Base-by-base conservation (phyloP, 257 asterid species). In the Thymus quinquecostatus region DNA sequence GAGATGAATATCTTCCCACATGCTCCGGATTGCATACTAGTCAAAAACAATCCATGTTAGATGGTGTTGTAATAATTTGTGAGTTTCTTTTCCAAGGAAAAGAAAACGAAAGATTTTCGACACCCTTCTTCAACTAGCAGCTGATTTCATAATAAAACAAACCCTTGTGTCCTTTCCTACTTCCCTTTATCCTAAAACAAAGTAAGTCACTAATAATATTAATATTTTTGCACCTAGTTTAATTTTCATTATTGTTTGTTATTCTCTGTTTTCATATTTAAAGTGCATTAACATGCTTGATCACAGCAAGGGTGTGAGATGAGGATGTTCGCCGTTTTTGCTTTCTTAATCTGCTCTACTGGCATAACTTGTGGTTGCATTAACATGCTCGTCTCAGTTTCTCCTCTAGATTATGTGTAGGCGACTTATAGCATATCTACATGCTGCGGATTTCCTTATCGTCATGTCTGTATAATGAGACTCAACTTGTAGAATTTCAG, bases 1-100 rank as follows among this genome's bases (percentile, higher is more conserved):
- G 79, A 72, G 48, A 82, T 61, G 65, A 64, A 44, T 78, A 81
- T 74, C 78, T 66, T 72, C 59, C 66, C 83, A 72, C 80, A 76
- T 60, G 80, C 78, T 57, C 40, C 53, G 47, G 72, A 71, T 66
- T 70, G 74, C 68, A 54, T 67, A 27, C 60, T 3, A n/a, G 55
- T 6, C 60, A 50, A 78, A 74, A 80, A 85, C 76, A 48, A 29
- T 75, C 62, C 78, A 76, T 64, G 77, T 68, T 72, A 44, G 53
- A 27, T 66, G 55, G 45, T 47, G 36, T 33, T 59, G 48, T 71
- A 6, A 43, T 60, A 21, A 64, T 21, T 32, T 64, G 57, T 45
- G 1, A 68, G 45, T 5, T 38, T 6, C 11, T 12, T 74, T 61
- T 38, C 11, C 40, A 50, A 72, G 70, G 44, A 40, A 9, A n/a